Evolutionary conservation across 2,329 filamentous ascomycete genomes (phyloP).

Genomic region (Calonectria crousiana): DNA sequence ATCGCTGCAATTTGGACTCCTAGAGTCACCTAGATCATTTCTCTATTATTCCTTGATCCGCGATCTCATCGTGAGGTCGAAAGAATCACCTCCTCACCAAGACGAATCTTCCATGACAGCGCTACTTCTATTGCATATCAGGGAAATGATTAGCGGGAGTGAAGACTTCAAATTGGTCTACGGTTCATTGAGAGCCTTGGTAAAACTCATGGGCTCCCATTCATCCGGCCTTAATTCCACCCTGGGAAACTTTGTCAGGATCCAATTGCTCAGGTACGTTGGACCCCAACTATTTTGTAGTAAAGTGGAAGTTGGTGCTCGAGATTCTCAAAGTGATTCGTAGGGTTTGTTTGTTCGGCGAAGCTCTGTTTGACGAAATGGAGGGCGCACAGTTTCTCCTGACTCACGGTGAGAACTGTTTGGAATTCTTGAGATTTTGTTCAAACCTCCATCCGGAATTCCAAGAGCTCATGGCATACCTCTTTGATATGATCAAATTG

Average conservation of each 20-base stretch:
- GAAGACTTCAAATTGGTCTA: conserved; percentile 26
- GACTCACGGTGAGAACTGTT: conserved; percentile 13
- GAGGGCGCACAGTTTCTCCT: conserved; percentile 18
- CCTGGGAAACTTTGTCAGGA: conserved; percentile 14
- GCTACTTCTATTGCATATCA: conserved; percentile 17
- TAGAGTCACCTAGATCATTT: background rate
- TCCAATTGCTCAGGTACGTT: conserved; percentile 21
- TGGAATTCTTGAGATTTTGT: conserved; percentile 25
- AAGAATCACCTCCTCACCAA: background rate
- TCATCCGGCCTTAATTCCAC: background rate
- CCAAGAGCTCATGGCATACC: conserved; percentile 18
- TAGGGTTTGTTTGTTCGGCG: conserved; percentile 23
- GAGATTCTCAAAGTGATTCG: background rate
- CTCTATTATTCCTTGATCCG: conserved; percentile 11
- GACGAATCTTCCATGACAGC: conserved; percentile 16
- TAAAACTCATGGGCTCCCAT: background rate
- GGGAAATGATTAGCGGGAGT: conserved; percentile 23
- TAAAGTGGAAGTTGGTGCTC: background rate
- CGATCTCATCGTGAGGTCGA: conserved; percentile 13
- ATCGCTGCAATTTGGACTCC: background rate
- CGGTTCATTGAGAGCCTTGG: conserved; percentile 8
- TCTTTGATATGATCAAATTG: conserved; percentile 21
- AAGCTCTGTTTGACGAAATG: conserved; percentile 18
- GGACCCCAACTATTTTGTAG: background rate
- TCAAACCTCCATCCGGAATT: conserved; percentile 16